Conservation (phyloP, 2,329 filamentous ascomycete genomes). For the Sporothrix euskadiensis region DNA sequence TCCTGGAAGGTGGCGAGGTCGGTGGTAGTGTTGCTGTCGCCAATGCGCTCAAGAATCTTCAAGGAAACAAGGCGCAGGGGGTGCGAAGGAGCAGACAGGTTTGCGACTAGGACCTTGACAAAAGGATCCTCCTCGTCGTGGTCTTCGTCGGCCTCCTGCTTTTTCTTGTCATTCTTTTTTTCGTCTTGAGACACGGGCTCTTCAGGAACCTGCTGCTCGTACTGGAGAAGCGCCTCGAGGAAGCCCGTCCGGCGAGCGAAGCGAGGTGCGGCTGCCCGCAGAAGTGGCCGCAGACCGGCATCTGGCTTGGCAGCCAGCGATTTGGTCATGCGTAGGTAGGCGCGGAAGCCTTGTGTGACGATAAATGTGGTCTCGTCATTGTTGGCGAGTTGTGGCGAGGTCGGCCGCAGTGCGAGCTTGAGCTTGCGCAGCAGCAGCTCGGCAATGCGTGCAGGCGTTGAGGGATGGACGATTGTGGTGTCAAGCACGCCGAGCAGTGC, state of each 20-base stretch:
- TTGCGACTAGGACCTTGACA: conserved; percentile 65
- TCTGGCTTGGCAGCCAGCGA: conserved; percentile 58
- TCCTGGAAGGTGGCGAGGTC: conserved; percentile 56
- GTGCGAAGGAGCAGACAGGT: conserved; percentile 74
- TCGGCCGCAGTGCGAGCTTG: conserved; percentile 63
- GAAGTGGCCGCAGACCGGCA: conserved; percentile 60
- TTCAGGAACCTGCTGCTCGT: conserved; percentile 45
- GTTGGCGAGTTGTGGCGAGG: conserved; percentile 51
- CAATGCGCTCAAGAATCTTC: conserved; percentile 57
- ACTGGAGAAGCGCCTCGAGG: conserved; percentile 61
- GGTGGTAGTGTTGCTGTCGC: conserved; percentile 34
- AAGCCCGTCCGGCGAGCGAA: conserved; percentile 68
- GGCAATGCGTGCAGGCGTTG: conserved; percentile 65
- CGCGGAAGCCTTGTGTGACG: conserved; percentile 71
- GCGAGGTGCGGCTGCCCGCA: conserved; percentile 65
- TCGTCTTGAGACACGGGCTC: conserved; percentile 3
- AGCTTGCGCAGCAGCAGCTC: conserved; percentile 66
- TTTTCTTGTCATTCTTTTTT: conserved; percentile 2
- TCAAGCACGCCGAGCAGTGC: conserved; percentile 65
- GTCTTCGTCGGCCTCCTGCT: conserved; percentile 36
- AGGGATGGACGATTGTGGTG: conserved; percentile 63
- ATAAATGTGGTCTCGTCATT: conserved; percentile 71
- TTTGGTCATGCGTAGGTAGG: conserved; percentile 67
- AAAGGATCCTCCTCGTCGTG: conserved; percentile 60
- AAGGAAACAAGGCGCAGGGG: conserved; percentile 72